Evolutionary conservation across 345 rosid species (phyloP).

Genomic region (Xanthoceras sorbifolium): DNA sequence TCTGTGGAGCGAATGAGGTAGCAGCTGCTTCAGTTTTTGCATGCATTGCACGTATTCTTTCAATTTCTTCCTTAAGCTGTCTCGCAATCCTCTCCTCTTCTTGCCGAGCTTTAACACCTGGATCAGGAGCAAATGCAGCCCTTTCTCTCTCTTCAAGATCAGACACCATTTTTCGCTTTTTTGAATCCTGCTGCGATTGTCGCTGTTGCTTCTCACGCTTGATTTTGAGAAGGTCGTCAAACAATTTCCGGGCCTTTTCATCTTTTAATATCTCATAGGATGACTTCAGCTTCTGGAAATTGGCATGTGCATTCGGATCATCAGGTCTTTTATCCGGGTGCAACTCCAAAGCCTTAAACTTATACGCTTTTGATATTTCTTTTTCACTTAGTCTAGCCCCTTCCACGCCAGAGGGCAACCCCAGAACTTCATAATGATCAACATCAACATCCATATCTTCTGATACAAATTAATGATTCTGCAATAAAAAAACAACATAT

Average conservation of each 20-base stretch:
- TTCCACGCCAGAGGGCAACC: conserved; percentile 85
- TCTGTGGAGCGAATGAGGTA: conserved; percentile 27
- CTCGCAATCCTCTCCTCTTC: conserved; percentile 72
- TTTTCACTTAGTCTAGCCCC: conserved; percentile 68
- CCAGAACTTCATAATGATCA: conserved; percentile 81
- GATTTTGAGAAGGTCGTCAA: conserved; percentile 76
- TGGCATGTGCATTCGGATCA: conserved; percentile 78
- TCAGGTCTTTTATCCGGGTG: conserved; percentile 89
- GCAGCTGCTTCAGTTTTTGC: conserved; percentile 37
- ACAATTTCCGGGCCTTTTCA: conserved; percentile 76
- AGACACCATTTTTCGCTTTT: conserved; percentile 71
- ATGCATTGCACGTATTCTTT: conserved; percentile 67
- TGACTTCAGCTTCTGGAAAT: conserved; percentile 71
- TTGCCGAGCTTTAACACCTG: conserved; percentile 38
- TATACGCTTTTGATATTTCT: conserved; percentile 81
- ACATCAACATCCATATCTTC: conserved; percentile 49
- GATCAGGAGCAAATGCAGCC: conserved; percentile 62
- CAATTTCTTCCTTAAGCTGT: conserved; percentile 77
- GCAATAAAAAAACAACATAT: background rate
- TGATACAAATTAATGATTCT: background rate
- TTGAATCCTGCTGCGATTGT: conserved; percentile 58
- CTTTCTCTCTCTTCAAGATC: conserved; percentile 87
- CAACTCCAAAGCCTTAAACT: conserved; percentile 68
- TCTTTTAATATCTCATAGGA: conserved; percentile 82
- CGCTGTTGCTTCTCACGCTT: conserved; percentile 65